Evolutionary conservation across 108 stramenopile species (phyloP).

Genomic region (Cylindrotheca closterium): DNA sequence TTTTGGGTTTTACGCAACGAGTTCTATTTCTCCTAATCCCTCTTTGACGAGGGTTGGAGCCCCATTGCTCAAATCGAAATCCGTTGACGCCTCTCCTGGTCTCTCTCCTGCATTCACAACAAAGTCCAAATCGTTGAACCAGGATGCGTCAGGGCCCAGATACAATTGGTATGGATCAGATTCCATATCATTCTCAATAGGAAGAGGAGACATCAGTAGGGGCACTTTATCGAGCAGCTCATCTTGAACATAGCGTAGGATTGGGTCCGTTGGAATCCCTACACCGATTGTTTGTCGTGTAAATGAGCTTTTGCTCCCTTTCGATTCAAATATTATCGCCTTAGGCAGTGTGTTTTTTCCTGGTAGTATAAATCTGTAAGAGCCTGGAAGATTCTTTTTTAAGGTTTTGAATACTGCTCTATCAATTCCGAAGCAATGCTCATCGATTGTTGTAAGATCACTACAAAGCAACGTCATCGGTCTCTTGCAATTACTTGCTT

Average conservation of each 20-base stretch:
- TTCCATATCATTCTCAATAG: not conserved
- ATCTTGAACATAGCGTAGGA: conserved; percentile 11
- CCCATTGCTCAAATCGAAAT: not conserved
- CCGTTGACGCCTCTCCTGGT: not conserved
- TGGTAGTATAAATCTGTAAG: conserved; percentile 24
- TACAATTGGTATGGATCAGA: not conserved
- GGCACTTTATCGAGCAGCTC: conserved; percentile 13
- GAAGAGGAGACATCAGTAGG: conserved; percentile 17
- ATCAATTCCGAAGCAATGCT: conserved; percentile 14
- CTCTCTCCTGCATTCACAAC: conserved; percentile 15
- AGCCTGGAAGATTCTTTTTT: conserved; percentile 15
- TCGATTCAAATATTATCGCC: not conserved
- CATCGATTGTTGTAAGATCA: conserved; percentile 19
- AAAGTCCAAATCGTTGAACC: conserved; percentile 15
- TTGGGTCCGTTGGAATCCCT: conserved; percentile 18
- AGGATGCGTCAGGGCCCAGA: not conserved
- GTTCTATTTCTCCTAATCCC: not conserved
- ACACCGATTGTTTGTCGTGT: conserved; percentile 13
- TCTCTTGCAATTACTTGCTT: conserved; percentile 1
- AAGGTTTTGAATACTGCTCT: conserved; percentile 10
- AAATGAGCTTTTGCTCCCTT: conserved; percentile 7
- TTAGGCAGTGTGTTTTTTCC: conserved; percentile 7
- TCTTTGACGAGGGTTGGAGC: not conserved
- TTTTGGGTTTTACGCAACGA: not conserved
- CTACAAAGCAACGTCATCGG: conserved; percentile 13